Conservation (phyloP, 1,139 yeast genomes). For the Saccharomycopsis phalli region DNA sequence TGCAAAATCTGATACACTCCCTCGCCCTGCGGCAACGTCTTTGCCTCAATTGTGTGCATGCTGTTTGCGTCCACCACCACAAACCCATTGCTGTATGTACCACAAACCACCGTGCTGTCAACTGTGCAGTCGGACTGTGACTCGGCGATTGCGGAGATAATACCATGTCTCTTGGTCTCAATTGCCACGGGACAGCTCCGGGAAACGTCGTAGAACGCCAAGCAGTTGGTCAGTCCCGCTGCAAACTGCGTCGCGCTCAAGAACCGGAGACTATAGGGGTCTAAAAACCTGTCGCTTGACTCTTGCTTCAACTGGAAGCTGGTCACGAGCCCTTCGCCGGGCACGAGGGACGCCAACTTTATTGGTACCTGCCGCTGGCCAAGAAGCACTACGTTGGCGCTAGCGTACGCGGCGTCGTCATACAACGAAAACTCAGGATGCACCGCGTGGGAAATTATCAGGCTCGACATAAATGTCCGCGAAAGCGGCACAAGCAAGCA, state of each 20-base stretch:
- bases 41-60: neutral
- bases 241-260: constrained; percentile 9
- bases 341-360: constrained; percentile 12
- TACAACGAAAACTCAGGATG: constrained; percentile 15
- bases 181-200: constrained; percentile 9
- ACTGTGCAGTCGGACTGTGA: no score
- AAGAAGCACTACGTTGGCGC: constrained; percentile 9
- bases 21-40: constrained; percentile 1
- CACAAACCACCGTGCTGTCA: constrained; percentile 8
- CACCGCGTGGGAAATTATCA: constrained; percentile 10
- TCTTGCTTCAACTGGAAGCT: constrained; percentile 16
- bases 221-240: constrained; percentile 12
- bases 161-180: constrained; percentile 6
- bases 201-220: constrained; percentile 12
- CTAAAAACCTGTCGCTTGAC: constrained; percentile 14
- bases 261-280: constrained; percentile 12
- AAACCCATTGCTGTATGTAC: constrained; percentile 16
- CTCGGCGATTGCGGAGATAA: constrained; percentile 6
- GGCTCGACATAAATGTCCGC: constrained; percentile 5
- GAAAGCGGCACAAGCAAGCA: constrained; percentile 8
- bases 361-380: constrained; percentile 17
- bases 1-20: constrained; percentile 19
- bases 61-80: constrained; percentile 8
- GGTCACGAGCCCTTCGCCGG: constrained; percentile 1
- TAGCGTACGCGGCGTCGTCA: constrained; percentile 6